Base-by-base conservation (phyloP, 2,329 filamentous ascomycete species). In the Talaromyces sp. region DNA sequence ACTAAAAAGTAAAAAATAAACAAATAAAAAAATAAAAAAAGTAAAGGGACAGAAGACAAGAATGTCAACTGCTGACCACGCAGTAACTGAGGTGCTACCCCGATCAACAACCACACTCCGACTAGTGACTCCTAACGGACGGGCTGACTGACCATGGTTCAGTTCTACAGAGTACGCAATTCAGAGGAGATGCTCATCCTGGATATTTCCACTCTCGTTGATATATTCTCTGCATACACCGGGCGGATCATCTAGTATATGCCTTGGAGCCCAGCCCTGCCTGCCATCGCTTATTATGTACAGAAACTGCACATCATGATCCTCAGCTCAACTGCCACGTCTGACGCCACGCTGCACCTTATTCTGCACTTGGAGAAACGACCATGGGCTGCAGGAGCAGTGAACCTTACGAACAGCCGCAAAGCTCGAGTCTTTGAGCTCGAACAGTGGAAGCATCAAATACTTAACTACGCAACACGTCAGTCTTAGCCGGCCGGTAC, bases 291-390 rank as follows among this genome's bases (percentile, higher is more conserved):
- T 54, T 54, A 54, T 14, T n/a, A 54, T 35, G 50, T 35, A 54
- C 50, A 37, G n/a, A 35, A n/a, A 37, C 11, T 48, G 21, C 16
- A 48, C 44, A 48, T 48, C 5, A 48, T 48, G 21, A 48, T 25
- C 44, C 44, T 48, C 50, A 54, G 31, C 31, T 37, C 50, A 54
- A 54, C 16, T 54, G 50, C 50, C 50, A 54, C 50, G 50, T 54
- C 50, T 37, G 50, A 54, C 50, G 50, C 50, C 50, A 52, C 48
- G 28, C 48, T 52, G 48, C 48, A 54, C 31, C 28, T 52, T n/a
- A n/a, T 52, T 18, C 48, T 18, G 48, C n/a, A 35, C 25, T 16
- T 18, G 21, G 28, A 52, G 33, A 33, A n/a, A 33, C 31, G 33
- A 8, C 21, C 44, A 21, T 28, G 44, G 21, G 44, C 23, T 31